A percentile compares a stretch with the other conserved stretches of the same genome.
phyloP scores from a whole-genome alignment of 2,329 filamentous ascomycete genomes.

The Davidsoniella neocaledoniae region DNA sequence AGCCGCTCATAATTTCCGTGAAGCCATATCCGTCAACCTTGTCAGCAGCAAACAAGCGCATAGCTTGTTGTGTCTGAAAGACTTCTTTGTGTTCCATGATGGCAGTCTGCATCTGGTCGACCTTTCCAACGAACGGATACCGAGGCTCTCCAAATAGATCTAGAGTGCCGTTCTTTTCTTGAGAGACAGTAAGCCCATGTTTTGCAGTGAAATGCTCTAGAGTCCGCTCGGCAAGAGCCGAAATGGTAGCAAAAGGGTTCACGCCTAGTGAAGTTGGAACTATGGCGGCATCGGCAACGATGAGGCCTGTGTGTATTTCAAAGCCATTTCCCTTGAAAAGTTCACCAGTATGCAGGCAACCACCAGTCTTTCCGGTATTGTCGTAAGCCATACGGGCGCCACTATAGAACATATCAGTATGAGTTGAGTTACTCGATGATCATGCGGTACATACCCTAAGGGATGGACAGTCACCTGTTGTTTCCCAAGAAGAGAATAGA shows the following conservation, averaged over 20 bases:
- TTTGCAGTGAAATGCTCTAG: slow-evolving; percentile 33
- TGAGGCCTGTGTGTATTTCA: slow-evolving; percentile 38
- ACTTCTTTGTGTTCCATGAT: slow-evolving; percentile 24
- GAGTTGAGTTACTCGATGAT: neutral
- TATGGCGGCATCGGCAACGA: slow-evolving; percentile 44
- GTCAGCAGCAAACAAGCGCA: slow-evolving; percentile 26
- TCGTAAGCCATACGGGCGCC: slow-evolving; percentile 47
- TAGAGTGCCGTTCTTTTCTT: slow-evolving; percentile 29
- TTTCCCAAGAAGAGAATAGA: slow-evolving; percentile 35
- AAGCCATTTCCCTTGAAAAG: slow-evolving; percentile 35
- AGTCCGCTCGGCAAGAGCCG: slow-evolving; percentile 48
- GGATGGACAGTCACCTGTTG: slow-evolving; percentile 50
- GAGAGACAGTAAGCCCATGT: slow-evolving; percentile 27
- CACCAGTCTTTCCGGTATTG: slow-evolving; percentile 38
- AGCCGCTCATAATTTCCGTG: slow-evolving; percentile 47
- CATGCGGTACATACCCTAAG: slow-evolving; percentile 31
- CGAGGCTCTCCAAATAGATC: slow-evolving; percentile 38
- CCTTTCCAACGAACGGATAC: slow-evolving; percentile 17
- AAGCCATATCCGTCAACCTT: slow-evolving; percentile 39
- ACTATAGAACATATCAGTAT: slow-evolving; percentile 17
- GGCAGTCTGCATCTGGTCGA: slow-evolving; percentile 10
- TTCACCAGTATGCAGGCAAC: slow-evolving; percentile 43
- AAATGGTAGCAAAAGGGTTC: slow-evolving; percentile 54
- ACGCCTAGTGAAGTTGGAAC: slow-evolving; percentile 46
- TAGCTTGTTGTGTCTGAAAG: slow-evolving; percentile 20